Evolutionary conservation across 2,329 filamentous ascomycete genomes (phyloP).

Genomic region (Monilinia laxa): DNA sequence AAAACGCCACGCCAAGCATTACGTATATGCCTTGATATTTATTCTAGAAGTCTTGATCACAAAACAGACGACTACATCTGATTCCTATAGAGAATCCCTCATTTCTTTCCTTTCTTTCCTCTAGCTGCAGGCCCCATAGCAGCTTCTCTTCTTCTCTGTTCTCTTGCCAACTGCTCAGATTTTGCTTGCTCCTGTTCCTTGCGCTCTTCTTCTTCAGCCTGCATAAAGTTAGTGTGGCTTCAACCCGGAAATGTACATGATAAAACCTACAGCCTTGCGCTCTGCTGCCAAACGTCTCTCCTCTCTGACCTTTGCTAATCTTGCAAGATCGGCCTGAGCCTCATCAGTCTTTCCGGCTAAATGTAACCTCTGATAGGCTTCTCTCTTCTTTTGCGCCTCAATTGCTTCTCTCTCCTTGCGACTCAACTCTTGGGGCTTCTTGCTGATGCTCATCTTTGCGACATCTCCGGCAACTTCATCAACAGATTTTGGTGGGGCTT

Average conservation of each 20-base stretch:
- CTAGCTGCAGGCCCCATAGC: slow-evolving; percentile 31
- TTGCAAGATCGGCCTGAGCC: slow-evolving; percentile 83
- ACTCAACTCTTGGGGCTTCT: slow-evolving; percentile 55
- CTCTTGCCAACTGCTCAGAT: slow-evolving; percentile 49
- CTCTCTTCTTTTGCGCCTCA: slow-evolving; percentile 83
- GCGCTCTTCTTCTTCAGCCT: slow-evolving; percentile 44
- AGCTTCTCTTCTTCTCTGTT: slow-evolving; percentile 45
- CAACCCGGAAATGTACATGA: neutral
- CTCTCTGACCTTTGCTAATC: slow-evolving; percentile 78
- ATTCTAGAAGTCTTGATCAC: slow-evolving; percentile 3
- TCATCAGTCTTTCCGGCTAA: slow-evolving; percentile 96
- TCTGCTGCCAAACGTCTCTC: slow-evolving; percentile 81
- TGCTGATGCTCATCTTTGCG: slow-evolving; percentile 52
- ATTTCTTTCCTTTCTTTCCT: slow-evolving; percentile 23
- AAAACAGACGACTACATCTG: slow-evolving; percentile 9
- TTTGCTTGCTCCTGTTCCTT: slow-evolving; percentile 43
- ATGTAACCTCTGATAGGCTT: slow-evolving; percentile 87
- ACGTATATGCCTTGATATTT: neutral
- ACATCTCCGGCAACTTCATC: slow-evolving; percentile 55
- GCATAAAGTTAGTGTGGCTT: slow-evolving; percentile 27
- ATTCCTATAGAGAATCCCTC: neutral
- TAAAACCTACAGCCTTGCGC: slow-evolving; percentile 68
- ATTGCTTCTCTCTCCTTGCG: slow-evolving; percentile 73
- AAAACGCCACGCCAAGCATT: neutral
- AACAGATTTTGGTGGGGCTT: slow-evolving; percentile 44